A percentile compares a stretch with the other conserved stretches of the same genome.
Conservation (phyloP, 768 basidiomycete species). For the Lactarius hatsudake region DNA sequence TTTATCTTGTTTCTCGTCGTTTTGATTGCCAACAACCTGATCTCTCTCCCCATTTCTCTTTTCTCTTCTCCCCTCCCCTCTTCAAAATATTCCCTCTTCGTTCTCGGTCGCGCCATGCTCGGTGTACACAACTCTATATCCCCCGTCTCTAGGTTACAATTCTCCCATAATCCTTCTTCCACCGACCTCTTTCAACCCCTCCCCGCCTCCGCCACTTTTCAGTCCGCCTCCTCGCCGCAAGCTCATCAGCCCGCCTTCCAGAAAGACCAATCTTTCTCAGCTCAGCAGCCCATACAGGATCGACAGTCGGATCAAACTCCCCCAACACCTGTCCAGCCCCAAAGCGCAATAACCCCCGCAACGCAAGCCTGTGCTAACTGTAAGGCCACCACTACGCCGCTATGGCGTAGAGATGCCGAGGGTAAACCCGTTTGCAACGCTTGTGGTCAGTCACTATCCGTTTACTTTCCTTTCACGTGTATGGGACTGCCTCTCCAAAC, state of each 20-base stretch:
- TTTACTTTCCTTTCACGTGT: slow-evolving; percentile 35
- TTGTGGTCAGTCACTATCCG: slow-evolving; percentile 65
- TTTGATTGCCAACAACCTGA: slow-evolving; percentile 22
- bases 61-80: background rate
- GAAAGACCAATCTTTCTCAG: slow-evolving; percentile 20
- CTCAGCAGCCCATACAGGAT: slow-evolving; percentile 21
- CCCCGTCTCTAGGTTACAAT: slow-evolving; percentile 26
- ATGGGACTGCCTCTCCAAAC: slow-evolving; percentile 32
- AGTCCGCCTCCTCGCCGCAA: slow-evolving; percentile 22
- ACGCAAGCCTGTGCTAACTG: slow-evolving; percentile 59
- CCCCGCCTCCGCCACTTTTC: slow-evolving; percentile 20
- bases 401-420: slow-evolving; percentile 80
- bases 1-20: slow-evolving; percentile 20
- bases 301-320: slow-evolving; percentile 16
- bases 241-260: slow-evolving; percentile 12
- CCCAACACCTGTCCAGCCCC: slow-evolving; percentile 21
- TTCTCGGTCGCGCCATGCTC: slow-evolving; percentile 17
- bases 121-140: slow-evolving; percentile 24
- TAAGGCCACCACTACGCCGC: slow-evolving; percentile 72
- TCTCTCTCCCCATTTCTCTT: slow-evolving; percentile 14
- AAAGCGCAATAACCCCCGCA: slow-evolving; percentile 3
- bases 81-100: slow-evolving; percentile 3
- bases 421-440: slow-evolving; percentile 88
- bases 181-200: slow-evolving; percentile 25
- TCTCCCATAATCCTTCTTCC: slow-evolving; percentile 23